Conservation (phyloP, 176 grass and related monocot species). For the Cenchrus americanus region DNA sequence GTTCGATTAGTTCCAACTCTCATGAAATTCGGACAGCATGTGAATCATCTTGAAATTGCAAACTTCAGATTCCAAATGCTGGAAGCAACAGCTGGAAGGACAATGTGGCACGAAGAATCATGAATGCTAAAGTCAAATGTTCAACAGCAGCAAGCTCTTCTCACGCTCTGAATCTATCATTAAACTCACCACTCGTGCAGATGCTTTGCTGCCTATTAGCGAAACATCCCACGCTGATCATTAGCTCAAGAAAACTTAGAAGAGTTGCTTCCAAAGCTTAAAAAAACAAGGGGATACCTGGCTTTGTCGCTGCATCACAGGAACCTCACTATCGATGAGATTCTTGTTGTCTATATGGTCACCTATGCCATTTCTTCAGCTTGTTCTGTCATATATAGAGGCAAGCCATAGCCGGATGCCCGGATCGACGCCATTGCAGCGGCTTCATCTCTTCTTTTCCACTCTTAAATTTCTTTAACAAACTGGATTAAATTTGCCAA, state of each 20-base stretch:
- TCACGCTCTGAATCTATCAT: background rate
- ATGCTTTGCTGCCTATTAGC: background rate
- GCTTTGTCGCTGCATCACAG: background rate
- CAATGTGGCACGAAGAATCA: background rate
- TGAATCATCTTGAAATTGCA: constrained; percentile 23
- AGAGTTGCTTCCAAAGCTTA: background rate
- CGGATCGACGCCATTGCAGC: background rate
- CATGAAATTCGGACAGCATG: background rate
- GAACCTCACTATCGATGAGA: background rate
- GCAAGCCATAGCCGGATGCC: background rate
- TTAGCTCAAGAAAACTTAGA: background rate
- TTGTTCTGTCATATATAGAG: background rate
- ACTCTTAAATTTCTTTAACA: background rate
- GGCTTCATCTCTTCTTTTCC: background rate
- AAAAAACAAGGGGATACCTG: background rate
- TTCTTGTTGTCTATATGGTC: background rate
- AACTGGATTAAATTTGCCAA: no score
- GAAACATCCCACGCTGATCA: background rate
- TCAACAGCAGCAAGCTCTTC: background rate
- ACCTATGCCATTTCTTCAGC: background rate
- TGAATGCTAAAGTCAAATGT: background rate
- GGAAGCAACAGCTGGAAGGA: background rate
- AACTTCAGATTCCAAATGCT: constrained; percentile 15
- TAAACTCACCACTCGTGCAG: constrained; percentile 10
- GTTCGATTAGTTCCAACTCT: background rate